Percentiles rank a stretch among this genome's conserved stretches.
These are phyloP conservation scores for Cyberlindnera maritima DNA, from an alignment of 805 yeast species.

Conservation along the genomic window DNA sequence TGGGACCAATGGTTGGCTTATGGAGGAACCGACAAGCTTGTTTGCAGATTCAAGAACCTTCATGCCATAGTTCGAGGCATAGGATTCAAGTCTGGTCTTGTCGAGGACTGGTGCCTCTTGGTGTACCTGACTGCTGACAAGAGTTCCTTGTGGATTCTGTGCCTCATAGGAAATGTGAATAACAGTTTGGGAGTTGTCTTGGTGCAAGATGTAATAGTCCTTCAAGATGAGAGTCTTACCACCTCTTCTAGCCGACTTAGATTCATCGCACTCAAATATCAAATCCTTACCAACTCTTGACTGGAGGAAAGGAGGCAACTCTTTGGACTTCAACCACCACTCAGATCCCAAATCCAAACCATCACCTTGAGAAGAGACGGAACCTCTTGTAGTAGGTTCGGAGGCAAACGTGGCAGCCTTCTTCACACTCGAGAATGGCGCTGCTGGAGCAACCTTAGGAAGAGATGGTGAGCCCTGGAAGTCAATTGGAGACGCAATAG, in stretches of 20 bases:
- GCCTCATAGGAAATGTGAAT: conserved; percentile 56
- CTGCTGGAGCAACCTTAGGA: conserved; percentile 9
- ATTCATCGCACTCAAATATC: conserved; percentile 64
- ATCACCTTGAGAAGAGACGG: conserved; percentile 18
- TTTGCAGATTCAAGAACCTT: conserved; percentile 45
- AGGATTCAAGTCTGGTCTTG: conserved; percentile 46
- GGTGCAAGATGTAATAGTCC: conserved; percentile 70
- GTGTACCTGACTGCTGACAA: conserved; percentile 32
- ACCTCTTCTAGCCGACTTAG: conserved; percentile 53
- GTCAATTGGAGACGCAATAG: conserved; percentile 8
- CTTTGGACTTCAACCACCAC: conserved; percentile 66
- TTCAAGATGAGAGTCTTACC: conserved; percentile 45
- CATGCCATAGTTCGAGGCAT: conserved; percentile 50
- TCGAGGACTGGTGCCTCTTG: conserved; percentile 44
- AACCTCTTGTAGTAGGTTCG: conserved; percentile 1
- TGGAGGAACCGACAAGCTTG: conserved; percentile 29
- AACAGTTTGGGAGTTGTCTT: conserved; percentile 66
- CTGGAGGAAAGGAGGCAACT: conserved; percentile 53
- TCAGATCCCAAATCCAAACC: conserved; percentile 34
- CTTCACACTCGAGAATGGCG: conserved; percentile 11
- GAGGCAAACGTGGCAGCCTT: conserved; percentile 21
- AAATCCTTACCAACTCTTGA: conserved; percentile 45
- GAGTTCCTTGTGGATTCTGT: conserved; percentile 51
- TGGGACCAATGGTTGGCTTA: conserved; percentile 31
- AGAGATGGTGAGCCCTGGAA: conserved; percentile 8